A percentile compares a stretch with the other conserved stretches of the same genome.
Evolutionary conservation across 2,329 filamentous ascomycete species (phyloP).

Genomic region (Fonsecaea pedrosoi): DNA sequence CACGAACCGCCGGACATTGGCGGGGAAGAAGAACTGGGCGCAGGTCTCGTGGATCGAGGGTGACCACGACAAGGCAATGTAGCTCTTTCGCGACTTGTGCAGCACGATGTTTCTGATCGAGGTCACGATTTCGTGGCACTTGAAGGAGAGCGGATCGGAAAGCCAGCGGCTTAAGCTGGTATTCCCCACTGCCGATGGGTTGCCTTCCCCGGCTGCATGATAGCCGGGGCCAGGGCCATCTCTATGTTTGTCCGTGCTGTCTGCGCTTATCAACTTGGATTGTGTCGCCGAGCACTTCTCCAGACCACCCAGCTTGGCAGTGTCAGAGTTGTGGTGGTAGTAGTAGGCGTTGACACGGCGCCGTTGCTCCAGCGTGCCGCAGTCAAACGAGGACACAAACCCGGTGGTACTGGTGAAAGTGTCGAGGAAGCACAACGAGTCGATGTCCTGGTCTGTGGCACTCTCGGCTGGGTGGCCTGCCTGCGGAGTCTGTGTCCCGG

Average conservation of each 20-base stretch:
- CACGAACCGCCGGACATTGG: constrained; percentile 44
- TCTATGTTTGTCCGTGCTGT: constrained; percentile 3
- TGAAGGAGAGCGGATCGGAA: constrained; percentile 46
- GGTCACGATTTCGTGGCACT: constrained; percentile 48
- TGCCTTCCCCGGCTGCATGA: neutral
- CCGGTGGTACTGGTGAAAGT: constrained; percentile 49
- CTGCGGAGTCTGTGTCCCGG: neutral
- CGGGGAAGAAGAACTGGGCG: constrained; percentile 24
- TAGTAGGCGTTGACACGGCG: constrained; percentile 39
- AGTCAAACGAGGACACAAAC: constrained; percentile 48
- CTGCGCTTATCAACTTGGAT: neutral
- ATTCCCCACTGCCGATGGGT: neutral
- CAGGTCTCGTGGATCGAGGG: constrained; percentile 41
- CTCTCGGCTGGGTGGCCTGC: neutral
- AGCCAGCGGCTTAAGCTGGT: constrained; percentile 36
- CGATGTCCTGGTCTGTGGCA: neutral
- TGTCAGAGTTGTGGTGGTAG: neutral
- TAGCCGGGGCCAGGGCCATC: neutral
- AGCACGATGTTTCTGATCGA: constrained; percentile 47
- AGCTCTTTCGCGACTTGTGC: constrained; percentile 47
- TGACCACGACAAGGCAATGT: constrained; percentile 47
- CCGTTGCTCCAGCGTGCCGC: constrained; percentile 46
- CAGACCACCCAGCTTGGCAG: neutral
- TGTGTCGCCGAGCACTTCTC: neutral
- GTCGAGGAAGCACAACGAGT: constrained; percentile 41